A percentile compares a stretch with the other conserved stretches of the same genome.
phyloP scores from a whole-genome alignment of 2,329 filamentous ascomycete species.

The Teratosphaeria epicoccoides region DNA sequence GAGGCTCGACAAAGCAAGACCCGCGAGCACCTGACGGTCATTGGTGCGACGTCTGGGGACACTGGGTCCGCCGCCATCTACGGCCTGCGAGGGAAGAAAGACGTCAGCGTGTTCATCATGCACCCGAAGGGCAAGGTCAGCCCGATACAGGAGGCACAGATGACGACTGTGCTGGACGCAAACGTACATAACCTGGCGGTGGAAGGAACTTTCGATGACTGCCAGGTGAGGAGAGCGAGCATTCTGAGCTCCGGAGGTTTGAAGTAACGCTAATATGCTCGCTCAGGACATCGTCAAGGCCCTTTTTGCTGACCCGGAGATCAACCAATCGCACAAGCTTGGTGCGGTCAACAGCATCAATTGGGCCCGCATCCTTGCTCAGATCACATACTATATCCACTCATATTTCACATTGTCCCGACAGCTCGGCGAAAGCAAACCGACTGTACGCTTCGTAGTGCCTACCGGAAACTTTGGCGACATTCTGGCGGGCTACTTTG shows the following conservation, averaged over 20 bases:
- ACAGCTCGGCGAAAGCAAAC: slow-evolving; percentile 50
- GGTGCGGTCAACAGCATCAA: slow-evolving; percentile 97
- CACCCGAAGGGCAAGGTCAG: slow-evolving; percentile 84
- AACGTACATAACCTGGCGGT: slow-evolving; percentile 92
- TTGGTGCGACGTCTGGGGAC: slow-evolving; percentile 77
- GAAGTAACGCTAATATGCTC: neutral
- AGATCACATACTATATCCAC: slow-evolving; percentile 96
- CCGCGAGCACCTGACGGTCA: slow-evolving; percentile 71
- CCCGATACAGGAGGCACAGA: slow-evolving; percentile 89
- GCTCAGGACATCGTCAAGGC: slow-evolving; percentile 85
- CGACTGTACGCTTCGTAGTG: slow-evolving; percentile 73
- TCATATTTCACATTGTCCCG: slow-evolving; percentile 74
- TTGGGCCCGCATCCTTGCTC: slow-evolving; percentile 86
- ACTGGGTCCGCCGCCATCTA: slow-evolving; percentile 95
- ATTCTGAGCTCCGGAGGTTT: neutral
- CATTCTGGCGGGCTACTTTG: slow-evolving; percentile 87
- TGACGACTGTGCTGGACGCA: slow-evolving; percentile 82
- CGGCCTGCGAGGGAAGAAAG: slow-evolving; percentile 86
- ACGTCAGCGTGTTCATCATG: slow-evolving; percentile 92
- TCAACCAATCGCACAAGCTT: slow-evolving; percentile 72
- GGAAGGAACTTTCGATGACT: slow-evolving; percentile 88
- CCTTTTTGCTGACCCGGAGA: slow-evolving; percentile 74
- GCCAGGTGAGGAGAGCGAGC: slow-evolving; percentile 50
- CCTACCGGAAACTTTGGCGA: slow-evolving; percentile 97
- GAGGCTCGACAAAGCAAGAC: slow-evolving; percentile 55